Percentiles rank a stretch among this genome's conserved stretches.
Conservation (phyloP, 139 green algal species). For the Micractinium sp. region DNA sequence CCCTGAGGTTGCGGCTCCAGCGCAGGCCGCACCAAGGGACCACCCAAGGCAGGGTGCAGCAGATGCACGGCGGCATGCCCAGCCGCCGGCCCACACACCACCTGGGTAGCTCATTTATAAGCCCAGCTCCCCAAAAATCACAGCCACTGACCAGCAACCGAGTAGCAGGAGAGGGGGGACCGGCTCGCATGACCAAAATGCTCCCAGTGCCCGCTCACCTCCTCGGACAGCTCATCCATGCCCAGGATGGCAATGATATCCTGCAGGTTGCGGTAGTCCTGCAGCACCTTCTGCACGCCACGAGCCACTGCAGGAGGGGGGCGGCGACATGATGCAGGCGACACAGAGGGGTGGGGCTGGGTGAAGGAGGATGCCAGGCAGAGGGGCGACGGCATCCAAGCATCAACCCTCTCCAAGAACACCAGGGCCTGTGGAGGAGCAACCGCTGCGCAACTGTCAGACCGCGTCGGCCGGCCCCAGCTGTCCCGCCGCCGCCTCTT, state of each 20-base stretch:
- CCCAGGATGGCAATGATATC: slow-evolving; percentile 99
- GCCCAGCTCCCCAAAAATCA: too few relatives aligned
- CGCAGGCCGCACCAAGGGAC: too few relatives aligned
- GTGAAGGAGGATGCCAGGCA: not conserved
- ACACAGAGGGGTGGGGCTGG: not conserved
- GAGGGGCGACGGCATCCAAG: not conserved
- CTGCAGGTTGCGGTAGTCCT: slow-evolving; percentile 98
- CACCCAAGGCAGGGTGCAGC: too few relatives aligned
- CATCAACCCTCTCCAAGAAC: too few relatives aligned
- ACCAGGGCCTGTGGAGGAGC: too few relatives aligned
- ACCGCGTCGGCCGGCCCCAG: too few relatives aligned
- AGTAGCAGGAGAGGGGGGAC: too few relatives aligned
- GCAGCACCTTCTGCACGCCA: slow-evolving; percentile 98
- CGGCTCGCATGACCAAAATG: not conserved
- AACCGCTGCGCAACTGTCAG: too few relatives aligned
- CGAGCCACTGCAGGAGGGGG: slow-evolving; percentile 68
- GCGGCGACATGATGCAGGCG: not conserved
- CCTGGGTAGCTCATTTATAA: too few relatives aligned
- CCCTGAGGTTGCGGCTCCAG: not conserved
- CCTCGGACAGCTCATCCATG: slow-evolving; percentile 99
- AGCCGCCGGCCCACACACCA: not conserved
- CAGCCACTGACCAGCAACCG: too few relatives aligned
- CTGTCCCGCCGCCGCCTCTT: not conserved
- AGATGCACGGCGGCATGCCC: not conserved
- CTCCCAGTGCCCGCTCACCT: slow-evolving; percentile 44